phyloP scores from a whole-genome alignment of 2,329 filamentous ascomycete species.

The Scytalidium lignicola region DNA sequence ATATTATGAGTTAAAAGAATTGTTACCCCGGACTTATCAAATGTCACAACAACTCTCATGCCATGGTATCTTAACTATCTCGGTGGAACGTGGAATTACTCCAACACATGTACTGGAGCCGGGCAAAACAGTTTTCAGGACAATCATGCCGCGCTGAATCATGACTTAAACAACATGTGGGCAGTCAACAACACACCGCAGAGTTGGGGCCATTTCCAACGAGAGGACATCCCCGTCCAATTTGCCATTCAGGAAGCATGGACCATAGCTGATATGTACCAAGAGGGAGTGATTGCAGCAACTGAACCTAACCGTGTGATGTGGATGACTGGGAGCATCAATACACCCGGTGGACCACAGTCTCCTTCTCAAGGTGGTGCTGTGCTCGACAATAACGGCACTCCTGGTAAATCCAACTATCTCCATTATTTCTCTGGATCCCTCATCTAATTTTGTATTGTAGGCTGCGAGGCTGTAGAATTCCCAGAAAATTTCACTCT shows the following conservation, averaged over 20 bases:
- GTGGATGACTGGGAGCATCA: constrained; percentile 37
- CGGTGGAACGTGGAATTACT: constrained; percentile 40
- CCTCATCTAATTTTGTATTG: background rate
- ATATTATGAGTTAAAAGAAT: constrained; percentile 21
- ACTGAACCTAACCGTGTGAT: constrained; percentile 39
- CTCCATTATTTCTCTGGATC: background rate
- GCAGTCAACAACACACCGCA: constrained; percentile 45
- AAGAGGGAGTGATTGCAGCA: constrained; percentile 37
- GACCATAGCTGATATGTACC: constrained; percentile 51
- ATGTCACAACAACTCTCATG: constrained; percentile 35
- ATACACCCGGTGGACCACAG: constrained; percentile 36
- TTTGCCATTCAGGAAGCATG: constrained; percentile 48
- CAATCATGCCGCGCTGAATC: constrained; percentile 45
- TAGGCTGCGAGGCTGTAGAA: constrained; percentile 25
- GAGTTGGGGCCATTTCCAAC: constrained; percentile 45
- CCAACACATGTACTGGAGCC: constrained; percentile 47
- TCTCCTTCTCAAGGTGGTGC: constrained; percentile 32
- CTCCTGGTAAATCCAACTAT: constrained; percentile 27
- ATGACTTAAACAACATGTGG: constrained; percentile 47
- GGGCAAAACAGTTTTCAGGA: constrained; percentile 44
- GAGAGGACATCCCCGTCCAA: constrained; percentile 45
- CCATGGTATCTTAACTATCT: constrained; percentile 52
- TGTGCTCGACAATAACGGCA: constrained; percentile 39
- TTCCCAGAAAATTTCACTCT: background rate
- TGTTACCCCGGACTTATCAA: constrained; percentile 34